phyloP scores from a whole-genome alignment of 176 grass and related monocot genomes.

The Musa beccarii region DNA sequence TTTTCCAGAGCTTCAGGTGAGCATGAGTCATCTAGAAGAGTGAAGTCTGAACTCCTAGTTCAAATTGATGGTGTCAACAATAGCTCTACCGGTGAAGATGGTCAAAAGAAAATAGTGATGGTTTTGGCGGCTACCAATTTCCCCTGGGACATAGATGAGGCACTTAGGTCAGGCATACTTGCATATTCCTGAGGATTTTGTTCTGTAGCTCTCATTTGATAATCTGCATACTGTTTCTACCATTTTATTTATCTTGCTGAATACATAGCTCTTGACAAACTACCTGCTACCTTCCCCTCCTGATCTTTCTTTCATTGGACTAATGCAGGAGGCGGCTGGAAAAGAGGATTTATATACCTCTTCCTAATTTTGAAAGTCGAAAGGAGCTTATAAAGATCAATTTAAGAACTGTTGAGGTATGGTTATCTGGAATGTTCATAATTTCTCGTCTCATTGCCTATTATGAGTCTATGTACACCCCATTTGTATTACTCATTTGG shows the following conservation, averaged over 20 bases:
- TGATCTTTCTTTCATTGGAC: conserved; percentile 20
- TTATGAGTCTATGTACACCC: neutral
- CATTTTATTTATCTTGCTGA: neutral
- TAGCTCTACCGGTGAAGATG: conserved; percentile 75
- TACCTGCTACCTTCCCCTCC: conserved; percentile 3
- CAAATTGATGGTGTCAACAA: conserved; percentile 98
- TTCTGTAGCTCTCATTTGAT: conserved; percentile 11
- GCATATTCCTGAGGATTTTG: neutral
- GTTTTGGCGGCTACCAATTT: conserved; percentile 93
- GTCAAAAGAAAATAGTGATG: conserved; percentile 91
- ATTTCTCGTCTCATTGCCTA: conserved; percentile 4
- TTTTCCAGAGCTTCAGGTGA: conserved; percentile 72
- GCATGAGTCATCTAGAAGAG: conserved; percentile 97
- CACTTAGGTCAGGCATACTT: conserved; percentile 50
- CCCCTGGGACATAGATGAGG: conserved; percentile 98
- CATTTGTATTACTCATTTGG: neutral
- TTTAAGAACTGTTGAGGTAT: conserved; percentile 93
- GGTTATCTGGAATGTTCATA: neutral
- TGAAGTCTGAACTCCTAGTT: conserved; percentile 97
- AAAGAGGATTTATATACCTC: conserved; percentile 97
- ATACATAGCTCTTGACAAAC: conserved; percentile 10
- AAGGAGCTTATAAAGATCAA: conserved; percentile 97
- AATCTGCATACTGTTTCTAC: neutral
- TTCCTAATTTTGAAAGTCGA: conserved; percentile 93
- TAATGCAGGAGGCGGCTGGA: conserved; percentile 80